These are phyloP conservation scores for Coffea eugenioides DNA, from an alignment of 257 asterid genomes.

Conservation along the genomic window DNA sequence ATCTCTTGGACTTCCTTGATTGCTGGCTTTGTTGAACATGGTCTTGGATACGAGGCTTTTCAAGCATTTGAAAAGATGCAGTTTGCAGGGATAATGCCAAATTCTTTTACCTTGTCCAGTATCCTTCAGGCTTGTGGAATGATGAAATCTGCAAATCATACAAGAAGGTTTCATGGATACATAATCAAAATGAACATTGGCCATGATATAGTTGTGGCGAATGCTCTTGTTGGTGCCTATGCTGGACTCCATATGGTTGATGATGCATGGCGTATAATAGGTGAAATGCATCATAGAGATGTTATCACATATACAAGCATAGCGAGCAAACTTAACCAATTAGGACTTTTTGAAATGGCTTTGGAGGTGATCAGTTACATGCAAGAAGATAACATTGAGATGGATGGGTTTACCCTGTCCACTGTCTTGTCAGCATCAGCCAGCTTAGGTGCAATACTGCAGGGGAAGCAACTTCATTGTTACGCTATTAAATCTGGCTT, in stretches of 20 bases:
- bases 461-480: background rate
- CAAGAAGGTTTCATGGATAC: conserved; percentile 18
- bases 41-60: background rate
- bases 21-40: background rate
- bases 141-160: background rate
- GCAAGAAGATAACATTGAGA: background rate
- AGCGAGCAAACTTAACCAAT: conserved; percentile 12
- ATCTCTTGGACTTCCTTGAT: background rate
- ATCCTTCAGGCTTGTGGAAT: background rate
- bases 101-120: conserved; percentile 32
- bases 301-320: conserved; percentile 20
- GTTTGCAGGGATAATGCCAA: conserved; percentile 11
- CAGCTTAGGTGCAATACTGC: background rate
- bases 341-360: conserved; percentile 14
- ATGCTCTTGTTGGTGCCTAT: conserved; percentile 47
- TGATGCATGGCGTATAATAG: conserved; percentile 11
- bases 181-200: conserved; percentile 11
- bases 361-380: background rate
- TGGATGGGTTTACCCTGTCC: background rate
- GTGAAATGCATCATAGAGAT: conserved; percentile 20
- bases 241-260: conserved; percentile 27
- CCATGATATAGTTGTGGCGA: conserved; percentile 23
- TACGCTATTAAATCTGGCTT: background rate
- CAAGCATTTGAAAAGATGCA: conserved; percentile 7
- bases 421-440: background rate